These are phyloP conservation scores for Phylloporus sp. DNA, from an alignment of 768 basidiomycete species.

Conservation along the genomic window DNA sequence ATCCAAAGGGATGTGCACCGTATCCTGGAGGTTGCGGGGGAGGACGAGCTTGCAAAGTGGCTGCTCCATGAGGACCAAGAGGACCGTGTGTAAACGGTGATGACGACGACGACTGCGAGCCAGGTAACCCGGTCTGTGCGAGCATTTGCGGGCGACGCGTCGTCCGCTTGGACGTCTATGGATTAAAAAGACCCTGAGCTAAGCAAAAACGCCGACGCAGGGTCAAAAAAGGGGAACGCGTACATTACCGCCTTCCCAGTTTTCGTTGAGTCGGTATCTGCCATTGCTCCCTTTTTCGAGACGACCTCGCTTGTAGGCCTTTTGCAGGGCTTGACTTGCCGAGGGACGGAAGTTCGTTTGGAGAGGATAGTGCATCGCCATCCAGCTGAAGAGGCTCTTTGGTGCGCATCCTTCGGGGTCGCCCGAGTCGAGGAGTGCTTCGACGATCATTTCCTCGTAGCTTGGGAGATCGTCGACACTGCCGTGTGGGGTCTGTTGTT, in stretches of 20 bases:
- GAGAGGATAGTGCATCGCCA: constrained; percentile 75
- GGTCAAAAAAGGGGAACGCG: constrained; percentile 26
- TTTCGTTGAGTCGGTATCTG: constrained; percentile 69
- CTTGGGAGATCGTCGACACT: constrained; percentile 62
- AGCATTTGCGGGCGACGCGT: constrained; percentile 72
- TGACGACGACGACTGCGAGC: constrained; percentile 24
- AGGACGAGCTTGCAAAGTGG: constrained; percentile 35
- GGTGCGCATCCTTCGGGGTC: constrained; percentile 77
- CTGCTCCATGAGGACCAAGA: constrained; percentile 27
- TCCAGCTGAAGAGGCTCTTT: constrained; percentile 81
- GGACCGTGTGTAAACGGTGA: constrained; percentile 63
- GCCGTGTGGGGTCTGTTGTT: constrained; percentile 20
- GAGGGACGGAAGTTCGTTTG: constrained; percentile 88
- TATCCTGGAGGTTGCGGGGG: constrained; percentile 33
- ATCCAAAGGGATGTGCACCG: constrained; percentile 37
- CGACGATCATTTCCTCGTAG: constrained; percentile 90
- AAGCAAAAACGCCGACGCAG: constrained; percentile 2
- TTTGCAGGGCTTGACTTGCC: constrained; percentile 84
- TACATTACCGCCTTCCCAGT: constrained; percentile 80
- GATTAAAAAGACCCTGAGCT: constrained; percentile 1
- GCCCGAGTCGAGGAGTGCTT: constrained; percentile 59
- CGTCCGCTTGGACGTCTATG: constrained; percentile 69
- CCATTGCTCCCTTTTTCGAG: constrained; percentile 70
- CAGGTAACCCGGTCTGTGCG: constrained; percentile 27
- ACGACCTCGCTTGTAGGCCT: constrained; percentile 76